A percentile compares a stretch with the other conserved stretches of the same genome.
Conservation (phyloP, 164 flowering plant species). For the Dillenia suffruticosa region DNA sequence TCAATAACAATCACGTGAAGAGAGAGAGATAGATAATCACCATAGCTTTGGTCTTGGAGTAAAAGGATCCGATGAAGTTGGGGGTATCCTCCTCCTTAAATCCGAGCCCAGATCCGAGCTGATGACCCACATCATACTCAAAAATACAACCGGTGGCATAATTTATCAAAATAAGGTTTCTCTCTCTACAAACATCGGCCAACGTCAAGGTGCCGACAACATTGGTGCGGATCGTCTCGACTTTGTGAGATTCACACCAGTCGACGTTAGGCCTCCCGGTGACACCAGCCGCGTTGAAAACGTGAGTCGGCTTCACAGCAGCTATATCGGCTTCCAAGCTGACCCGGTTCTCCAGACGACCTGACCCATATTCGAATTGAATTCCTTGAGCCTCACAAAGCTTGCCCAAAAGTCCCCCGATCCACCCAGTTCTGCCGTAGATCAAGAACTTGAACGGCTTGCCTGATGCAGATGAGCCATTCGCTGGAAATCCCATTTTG, state of each 20-base stretch:
- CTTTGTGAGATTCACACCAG: constrained; percentile 74
- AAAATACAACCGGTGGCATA: constrained; percentile 70
- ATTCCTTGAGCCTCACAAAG: constrained; percentile 49
- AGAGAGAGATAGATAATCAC: constrained; percentile 19
- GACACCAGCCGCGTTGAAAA: constrained; percentile 71
- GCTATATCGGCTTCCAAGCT: constrained; percentile 46
- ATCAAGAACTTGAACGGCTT: constrained; percentile 48
- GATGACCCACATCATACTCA: constrained; percentile 52
- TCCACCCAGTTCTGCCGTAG: constrained; percentile 77
- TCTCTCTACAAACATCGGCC: constrained; percentile 57
- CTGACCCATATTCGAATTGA: constrained; percentile 42
- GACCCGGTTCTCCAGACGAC: constrained; percentile 50
- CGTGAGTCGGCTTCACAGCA: constrained; percentile 44
- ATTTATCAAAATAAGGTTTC: constrained; percentile 43
- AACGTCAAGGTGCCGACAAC: constrained; percentile 60
- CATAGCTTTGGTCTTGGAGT: constrained; percentile 77
- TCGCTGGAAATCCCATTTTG: constrained; percentile 37
- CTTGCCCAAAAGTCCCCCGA: constrained; percentile 57
- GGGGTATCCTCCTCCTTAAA: constrained; percentile 67
- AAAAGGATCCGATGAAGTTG: constrained; percentile 59
- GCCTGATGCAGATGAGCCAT: constrained; percentile 17
- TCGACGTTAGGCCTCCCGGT: constrained; percentile 72
- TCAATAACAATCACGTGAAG: background rate
- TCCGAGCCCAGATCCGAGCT: constrained; percentile 53
- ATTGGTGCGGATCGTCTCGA: constrained; percentile 61